These are phyloP conservation scores for Ascoidea tarda DNA, from an alignment of 805 yeast genomes.

Conservation along the genomic window DNA sequence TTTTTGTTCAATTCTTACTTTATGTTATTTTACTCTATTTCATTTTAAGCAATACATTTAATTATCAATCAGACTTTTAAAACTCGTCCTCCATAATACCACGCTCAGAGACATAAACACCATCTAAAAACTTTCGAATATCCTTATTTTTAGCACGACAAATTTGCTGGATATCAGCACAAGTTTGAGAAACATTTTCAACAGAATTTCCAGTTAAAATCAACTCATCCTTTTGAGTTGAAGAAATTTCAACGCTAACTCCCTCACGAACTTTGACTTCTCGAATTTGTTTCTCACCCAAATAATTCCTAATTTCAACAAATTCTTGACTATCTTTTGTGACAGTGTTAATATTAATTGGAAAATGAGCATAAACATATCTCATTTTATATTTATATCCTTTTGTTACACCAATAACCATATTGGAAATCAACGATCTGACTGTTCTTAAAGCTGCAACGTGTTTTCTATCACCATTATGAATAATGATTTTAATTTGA, in stretches of 20 bases:
- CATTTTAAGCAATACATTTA: neutral
- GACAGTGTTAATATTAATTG: constrained; percentile 91
- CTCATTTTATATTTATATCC: constrained; percentile 99
- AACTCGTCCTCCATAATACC: constrained; percentile 64
- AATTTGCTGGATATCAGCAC: constrained; percentile 96
- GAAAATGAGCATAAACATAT: constrained; percentile 99
- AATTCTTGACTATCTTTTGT: constrained; percentile 59
- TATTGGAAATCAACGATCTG: constrained; percentile 85
- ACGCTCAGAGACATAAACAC: constrained; percentile 97
- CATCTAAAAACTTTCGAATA: constrained; percentile 99
- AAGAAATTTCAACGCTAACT: constrained; percentile 70
- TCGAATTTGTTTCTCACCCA: constrained; percentile 98
- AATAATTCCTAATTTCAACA: constrained; percentile 97
- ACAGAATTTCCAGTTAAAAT: constrained; percentile 88
- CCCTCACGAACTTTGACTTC: constrained; percentile 76
- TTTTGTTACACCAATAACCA: constrained; percentile 97
- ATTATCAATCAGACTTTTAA: constrained; percentile 1
- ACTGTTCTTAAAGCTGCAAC: constrained; percentile 99
- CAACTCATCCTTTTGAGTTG: constrained; percentile 88
- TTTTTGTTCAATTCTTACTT: too few relatives aligned
- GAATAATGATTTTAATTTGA: constrained; percentile 79
- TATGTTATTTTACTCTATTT: too few relatives aligned
- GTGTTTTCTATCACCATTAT: constrained; percentile 99
- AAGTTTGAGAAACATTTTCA: constrained; percentile 95
- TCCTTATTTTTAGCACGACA: constrained; percentile 99